These are phyloP conservation scores for Diaporthe citriasiana DNA, from an alignment of 2,329 filamentous ascomycete genomes.

Conservation along the genomic window DNA sequence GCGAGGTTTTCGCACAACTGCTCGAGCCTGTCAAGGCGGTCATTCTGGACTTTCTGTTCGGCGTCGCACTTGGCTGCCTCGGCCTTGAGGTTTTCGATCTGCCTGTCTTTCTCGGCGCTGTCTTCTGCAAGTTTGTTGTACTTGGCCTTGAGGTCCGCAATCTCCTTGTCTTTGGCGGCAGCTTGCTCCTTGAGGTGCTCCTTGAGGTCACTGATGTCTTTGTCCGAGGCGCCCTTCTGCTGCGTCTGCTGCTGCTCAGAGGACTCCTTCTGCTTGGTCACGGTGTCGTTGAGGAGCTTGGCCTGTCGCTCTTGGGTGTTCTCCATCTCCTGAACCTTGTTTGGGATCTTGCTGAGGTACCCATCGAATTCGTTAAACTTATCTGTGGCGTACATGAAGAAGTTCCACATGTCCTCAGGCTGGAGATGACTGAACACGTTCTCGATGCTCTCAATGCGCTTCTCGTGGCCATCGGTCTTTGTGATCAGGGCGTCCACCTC, in stretches of 20 bases:
- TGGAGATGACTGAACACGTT: too few species aligned
- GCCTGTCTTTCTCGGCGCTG: too few species aligned
- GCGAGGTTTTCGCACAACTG: rapidly evolving
- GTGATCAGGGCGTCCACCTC: not conserved
- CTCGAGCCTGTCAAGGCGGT: not conserved
- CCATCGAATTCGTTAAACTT: too few species aligned
- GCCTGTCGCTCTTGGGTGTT: not conserved
- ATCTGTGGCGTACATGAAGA: too few species aligned
- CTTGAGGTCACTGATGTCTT: not conserved
- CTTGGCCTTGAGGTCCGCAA: not conserved
- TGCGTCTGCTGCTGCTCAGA: not conserved
- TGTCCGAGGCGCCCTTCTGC: not conserved
- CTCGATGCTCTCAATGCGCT: not conserved
- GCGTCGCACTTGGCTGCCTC: not conserved
- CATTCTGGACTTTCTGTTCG: not conserved
- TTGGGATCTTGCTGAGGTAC: rapidly evolving
- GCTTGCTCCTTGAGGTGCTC: not conserved
- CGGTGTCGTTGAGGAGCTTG: not conserved
- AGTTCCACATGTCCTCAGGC: too few species aligned
- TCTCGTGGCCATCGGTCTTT: not conserved
- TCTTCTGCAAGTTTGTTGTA: not conserved
- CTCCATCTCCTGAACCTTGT: not conserved
- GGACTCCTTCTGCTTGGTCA: not conserved
- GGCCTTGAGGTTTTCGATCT: not conserved
- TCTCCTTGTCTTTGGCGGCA: not conserved